Base-by-base conservation (phyloP, 208 protist species). In the Trypanosoma boissoni region DNA sequence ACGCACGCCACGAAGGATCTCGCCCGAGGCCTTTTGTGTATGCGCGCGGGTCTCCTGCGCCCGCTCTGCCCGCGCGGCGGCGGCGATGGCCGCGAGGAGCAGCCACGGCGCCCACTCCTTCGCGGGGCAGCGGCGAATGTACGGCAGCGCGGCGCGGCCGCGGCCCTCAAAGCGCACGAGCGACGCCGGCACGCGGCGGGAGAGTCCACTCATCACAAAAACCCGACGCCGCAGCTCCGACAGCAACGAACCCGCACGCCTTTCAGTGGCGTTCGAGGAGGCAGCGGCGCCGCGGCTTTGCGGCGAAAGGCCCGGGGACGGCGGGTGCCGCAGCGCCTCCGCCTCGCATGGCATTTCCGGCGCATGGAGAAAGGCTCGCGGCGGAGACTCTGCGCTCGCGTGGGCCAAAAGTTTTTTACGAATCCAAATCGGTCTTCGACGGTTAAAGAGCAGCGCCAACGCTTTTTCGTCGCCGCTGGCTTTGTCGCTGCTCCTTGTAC, bases 151-250 rank as follows among this genome's bases (percentile, higher is more conserved):
- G 9, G 46, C 34, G 3, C 21, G 7, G 36, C 62, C 57, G 29
- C 43, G 36, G 12, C 58, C 58, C 23, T 70, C 58, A 59, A 92
- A 87, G 57, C 67, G 73, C 5, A 89, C 65, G n/a, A 89, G 70
- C 0, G 74, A 77, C 16, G 46, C 51, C 5, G 86, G 70, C 0
- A 87, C 31, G 53, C 75, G 67, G 10, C 59, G 58, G 0, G 79
- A 75, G 26, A 92, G 69, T 55, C 74, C 74, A 26, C 46, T 44
- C 12, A 86, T 45, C 29, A 76, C 53, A 70, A 76, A 83, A 20
- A 89, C 51, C 4, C 83, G 83, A 2, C 64, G 76, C 3, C 86
- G 78, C 34, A 88, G 68, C 18, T 73, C 69, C 3, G 77, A 37
- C 16, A 80, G 58, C 24, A 42, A 57, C n/a, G 65, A 21, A 52